Evolutionary conservation across 1,284 basidiomycete genomes (phyloP).

Genomic region (Trichosporon sp.): DNA sequence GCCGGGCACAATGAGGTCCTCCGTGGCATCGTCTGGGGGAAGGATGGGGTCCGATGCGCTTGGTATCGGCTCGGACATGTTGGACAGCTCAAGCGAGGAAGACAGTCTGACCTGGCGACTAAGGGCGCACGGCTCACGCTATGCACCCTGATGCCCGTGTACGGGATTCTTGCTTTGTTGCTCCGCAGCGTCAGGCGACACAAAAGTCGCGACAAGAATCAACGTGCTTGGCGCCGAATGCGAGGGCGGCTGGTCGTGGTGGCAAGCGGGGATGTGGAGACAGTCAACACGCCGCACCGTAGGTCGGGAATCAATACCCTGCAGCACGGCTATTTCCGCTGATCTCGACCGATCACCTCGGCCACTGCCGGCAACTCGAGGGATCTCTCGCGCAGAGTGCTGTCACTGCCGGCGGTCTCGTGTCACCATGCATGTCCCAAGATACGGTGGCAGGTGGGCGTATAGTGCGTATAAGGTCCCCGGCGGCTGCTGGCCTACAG

Average conservation of each 20-base stretch:
- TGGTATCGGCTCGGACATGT: neutral
- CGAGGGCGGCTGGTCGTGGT: neutral
- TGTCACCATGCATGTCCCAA: neutral
- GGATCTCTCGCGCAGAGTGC: neutral
- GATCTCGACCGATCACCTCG: neutral
- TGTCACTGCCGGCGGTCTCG: neutral
- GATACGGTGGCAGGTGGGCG: no score
- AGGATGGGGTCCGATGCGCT: neutral
- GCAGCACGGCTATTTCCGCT: neutral
- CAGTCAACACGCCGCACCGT: neutral
- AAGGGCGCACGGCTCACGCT: neutral
- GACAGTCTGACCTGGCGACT: neutral
- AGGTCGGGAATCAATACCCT: constrained; percentile 1
- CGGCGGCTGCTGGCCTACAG: neutral
- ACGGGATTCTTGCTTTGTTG: neutral
- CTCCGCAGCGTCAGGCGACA: neutral
- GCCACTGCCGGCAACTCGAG: neutral
- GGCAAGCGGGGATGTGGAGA: neutral
- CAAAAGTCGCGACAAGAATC: no score
- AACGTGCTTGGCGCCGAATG: no score
- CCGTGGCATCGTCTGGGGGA: neutral
- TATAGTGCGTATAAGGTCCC: neutral
- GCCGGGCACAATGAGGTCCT: constrained; percentile 22
- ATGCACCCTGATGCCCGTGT: neutral
- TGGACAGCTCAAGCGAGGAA: neutral